A percentile compares a stretch with the other conserved stretches of the same genome.
Conservation (phyloP, 345 rosid genomes). For the Camelina neglecta region DNA sequence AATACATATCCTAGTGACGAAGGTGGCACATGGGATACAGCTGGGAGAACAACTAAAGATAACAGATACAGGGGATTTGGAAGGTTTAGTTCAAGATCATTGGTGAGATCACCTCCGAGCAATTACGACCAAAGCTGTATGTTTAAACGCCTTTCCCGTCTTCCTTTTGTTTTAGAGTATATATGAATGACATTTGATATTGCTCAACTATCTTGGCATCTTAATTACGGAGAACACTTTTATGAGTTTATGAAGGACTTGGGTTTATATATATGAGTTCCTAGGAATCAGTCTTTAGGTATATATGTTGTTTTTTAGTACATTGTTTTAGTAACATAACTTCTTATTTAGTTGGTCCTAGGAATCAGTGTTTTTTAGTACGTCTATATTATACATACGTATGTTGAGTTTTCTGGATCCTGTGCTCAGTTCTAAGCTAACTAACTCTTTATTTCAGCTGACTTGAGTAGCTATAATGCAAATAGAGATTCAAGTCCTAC, state of each 20-base stretch:
- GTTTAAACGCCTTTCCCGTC: constrained; percentile 39
- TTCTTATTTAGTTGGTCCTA: constrained; percentile 23
- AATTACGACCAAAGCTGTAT: constrained; percentile 66
- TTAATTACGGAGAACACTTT: constrained; percentile 7
- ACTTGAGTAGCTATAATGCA: constrained; percentile 52
- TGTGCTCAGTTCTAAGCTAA: constrained; percentile 37
- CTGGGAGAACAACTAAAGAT: constrained; percentile 64
- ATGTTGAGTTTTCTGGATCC: constrained; percentile 13
- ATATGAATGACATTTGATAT: constrained; percentile 18
- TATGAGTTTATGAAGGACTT: constrained; percentile 14
- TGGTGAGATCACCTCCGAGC: constrained; percentile 56
- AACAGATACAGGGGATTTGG: constrained; percentile 52
- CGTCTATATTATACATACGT: background rate
- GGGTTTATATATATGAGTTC: constrained; percentile 13
- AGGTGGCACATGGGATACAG: constrained; percentile 52
- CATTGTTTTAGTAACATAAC: background rate
- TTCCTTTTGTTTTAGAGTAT: constrained; percentile 10
- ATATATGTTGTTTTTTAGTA: constrained; percentile 1
- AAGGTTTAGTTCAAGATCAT: constrained; percentile 54
- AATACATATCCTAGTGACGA: constrained; percentile 49
- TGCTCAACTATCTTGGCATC: constrained; percentile 7
- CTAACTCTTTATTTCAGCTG: constrained; percentile 57
- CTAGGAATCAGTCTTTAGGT: constrained; percentile 23
- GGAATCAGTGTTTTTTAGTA: too few relatives aligned
- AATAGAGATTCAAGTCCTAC: constrained; percentile 54